Conservation (phyloP, 139 green algal genomes). For the Ulvella scutata region DNA sequence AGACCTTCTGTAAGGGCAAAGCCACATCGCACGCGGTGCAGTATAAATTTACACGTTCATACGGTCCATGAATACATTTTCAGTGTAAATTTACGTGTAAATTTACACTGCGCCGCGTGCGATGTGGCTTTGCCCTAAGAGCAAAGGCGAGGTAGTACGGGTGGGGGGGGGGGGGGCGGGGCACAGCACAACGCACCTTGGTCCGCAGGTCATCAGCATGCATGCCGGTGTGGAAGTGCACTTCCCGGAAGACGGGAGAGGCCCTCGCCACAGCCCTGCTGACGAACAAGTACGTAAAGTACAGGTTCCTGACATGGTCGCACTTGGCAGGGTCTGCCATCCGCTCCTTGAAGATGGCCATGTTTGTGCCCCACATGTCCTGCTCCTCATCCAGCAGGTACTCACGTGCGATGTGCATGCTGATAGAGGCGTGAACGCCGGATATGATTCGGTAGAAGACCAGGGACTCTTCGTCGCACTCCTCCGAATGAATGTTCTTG, state of each 20-base stretch:
- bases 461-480: conserved; percentile 42
- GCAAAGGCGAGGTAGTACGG: not conserved
- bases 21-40: too few species aligned
- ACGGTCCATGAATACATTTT: too few species aligned
- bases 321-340: not conserved
- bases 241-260: conserved; percentile 32
- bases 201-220: conserved; percentile 45
- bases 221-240: conserved; percentile 47
- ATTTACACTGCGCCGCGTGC: too few species aligned
- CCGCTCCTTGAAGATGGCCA: conserved; percentile 47
- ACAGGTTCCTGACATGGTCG: conserved; percentile 71
- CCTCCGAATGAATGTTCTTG: conserved; percentile 10
- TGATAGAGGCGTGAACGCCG: conserved; percentile 90
- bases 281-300: conserved; percentile 90
- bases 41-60: too few species aligned
- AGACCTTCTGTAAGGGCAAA: too few species aligned
- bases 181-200: conserved; percentile 16
- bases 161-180: not conserved
- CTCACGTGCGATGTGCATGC: conserved; percentile 59
- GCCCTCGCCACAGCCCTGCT: conserved; percentile 72
- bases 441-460: conserved; percentile 79
- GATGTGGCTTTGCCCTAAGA: too few species aligned
- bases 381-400: conserved; percentile 52
- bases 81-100: too few species aligned
- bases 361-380: conserved; percentile 50